These are phyloP conservation scores for Coemansia sp. DNA, from an alignment of 192 early-diverging fungal species.

Conservation along the genomic window DNA sequence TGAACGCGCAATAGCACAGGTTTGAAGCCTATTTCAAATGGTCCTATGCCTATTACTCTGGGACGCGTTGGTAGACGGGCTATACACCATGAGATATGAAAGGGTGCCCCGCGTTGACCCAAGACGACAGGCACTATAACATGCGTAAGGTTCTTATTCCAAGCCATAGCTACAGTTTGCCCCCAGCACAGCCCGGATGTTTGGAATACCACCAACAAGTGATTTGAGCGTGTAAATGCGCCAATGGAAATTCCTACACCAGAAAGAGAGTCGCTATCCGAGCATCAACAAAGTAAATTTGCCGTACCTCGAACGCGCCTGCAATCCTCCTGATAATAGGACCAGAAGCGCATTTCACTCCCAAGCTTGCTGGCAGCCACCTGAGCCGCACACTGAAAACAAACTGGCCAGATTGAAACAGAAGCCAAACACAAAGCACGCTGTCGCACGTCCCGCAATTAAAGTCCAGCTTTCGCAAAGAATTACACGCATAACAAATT, in stretches of 20 bases:
- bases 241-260: not conserved
- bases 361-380: not conserved
- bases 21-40: conserved; percentile 19
- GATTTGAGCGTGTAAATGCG: not conserved
- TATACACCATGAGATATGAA: conserved; percentile 32
- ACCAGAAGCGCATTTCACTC: not conserved
- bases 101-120: conserved; percentile 26
- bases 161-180: not conserved
- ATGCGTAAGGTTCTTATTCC: not conserved
- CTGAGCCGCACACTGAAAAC: not conserved
- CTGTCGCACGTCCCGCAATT: not conserved
- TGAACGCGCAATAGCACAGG: conserved; percentile 44
- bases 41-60: conserved; percentile 41
- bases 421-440: not conserved
- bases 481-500: too few species aligned
- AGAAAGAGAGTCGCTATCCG: not conserved
- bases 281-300: not conserved
- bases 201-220: conserved; percentile 3
- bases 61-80: conserved; percentile 45
- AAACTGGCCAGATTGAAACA: not conserved
- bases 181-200: not conserved
- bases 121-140: conserved; percentile 11
- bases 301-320: not conserved
- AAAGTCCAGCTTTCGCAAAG: not conserved
- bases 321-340: not conserved